Evolutionary conservation across 305 asterid genomes (phyloP).

Genomic region (Solanum hybrid): DNA sequence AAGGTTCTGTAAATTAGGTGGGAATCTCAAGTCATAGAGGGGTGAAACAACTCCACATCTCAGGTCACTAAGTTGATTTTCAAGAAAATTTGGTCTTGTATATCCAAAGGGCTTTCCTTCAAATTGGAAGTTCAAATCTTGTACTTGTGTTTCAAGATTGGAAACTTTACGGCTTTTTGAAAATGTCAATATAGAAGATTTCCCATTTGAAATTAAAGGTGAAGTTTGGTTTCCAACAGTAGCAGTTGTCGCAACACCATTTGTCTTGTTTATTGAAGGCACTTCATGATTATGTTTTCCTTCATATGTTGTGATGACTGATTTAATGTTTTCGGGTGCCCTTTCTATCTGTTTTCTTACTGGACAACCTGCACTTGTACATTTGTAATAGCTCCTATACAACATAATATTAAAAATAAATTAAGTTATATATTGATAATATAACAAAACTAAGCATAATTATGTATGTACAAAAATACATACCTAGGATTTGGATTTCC

Average conservation of each 20-base stretch:
- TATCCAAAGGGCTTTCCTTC: slow-evolving; percentile 18
- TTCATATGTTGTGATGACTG: slow-evolving; percentile 64
- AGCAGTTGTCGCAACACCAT: not conserved
- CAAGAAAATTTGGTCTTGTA: not conserved
- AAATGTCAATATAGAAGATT: not conserved
- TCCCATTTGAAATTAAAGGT: not conserved
- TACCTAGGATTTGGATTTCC: slow-evolving; percentile 90
- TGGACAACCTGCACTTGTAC: slow-evolving; percentile 61
- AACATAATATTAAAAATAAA: not conserved
- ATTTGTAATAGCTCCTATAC: slow-evolving; percentile 73
- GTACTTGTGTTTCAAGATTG: slow-evolving; percentile 23
- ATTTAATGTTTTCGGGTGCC: slow-evolving; percentile 46
- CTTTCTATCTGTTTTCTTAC: slow-evolving; percentile 79
- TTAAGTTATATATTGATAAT: not conserved
- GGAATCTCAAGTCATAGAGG: not conserved
- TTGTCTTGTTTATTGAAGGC: slow-evolving; percentile 25
- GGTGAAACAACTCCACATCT: not conserved
- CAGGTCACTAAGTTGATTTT: not conserved
- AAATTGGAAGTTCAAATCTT: slow-evolving; percentile 34
- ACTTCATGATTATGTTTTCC: slow-evolving; percentile 70
- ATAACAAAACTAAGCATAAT: not conserved
- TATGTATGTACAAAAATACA: not conserved
- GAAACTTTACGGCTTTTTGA: not conserved
- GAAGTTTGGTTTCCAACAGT: not conserved
- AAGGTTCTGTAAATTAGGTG: not conserved